Conservation (phyloP, 371 early-diverging fungal species). For the Chytridium lagenaria region DNA sequence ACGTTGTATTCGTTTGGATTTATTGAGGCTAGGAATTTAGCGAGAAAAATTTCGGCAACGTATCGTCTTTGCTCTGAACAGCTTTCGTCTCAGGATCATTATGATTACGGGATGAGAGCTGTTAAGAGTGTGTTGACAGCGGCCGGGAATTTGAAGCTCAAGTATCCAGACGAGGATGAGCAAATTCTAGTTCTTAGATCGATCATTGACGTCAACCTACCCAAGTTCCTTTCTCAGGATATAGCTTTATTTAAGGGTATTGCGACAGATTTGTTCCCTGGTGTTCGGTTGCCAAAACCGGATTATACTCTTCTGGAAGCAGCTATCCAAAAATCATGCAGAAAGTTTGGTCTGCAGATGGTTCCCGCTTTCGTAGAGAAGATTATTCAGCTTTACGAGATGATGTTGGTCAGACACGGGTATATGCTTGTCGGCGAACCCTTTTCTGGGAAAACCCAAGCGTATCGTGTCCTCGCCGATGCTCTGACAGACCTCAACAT, state of each 20-base stretch:
- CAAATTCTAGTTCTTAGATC: constrained; percentile 60
- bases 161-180: constrained; percentile 62
- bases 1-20: constrained; percentile 65
- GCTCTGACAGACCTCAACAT: constrained; percentile 52
- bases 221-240: constrained; percentile 66
- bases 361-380: constrained; percentile 62
- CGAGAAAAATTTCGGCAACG: constrained; percentile 60
- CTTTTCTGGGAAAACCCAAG: constrained; percentile 60
- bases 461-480: constrained; percentile 60
- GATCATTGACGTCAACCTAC: constrained; percentile 65
- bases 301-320: constrained; percentile 57
- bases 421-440: constrained; percentile 68
- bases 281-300: constrained; percentile 61
- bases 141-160: constrained; percentile 65
- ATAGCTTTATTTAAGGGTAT: constrained; percentile 64
- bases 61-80: constrained; percentile 64
- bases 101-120: constrained; percentile 71
- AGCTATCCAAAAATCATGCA: constrained; percentile 52
- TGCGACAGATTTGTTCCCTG: constrained; percentile 64
- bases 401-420: constrained; percentile 67
- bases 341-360: constrained; percentile 51
- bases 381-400: constrained; percentile 64
- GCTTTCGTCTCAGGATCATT: constrained; percentile 61
- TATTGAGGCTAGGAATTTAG: constrained; percentile 60
- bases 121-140: constrained; percentile 65